phyloP scores from a whole-genome alignment of 768 basidiomycete genomes.

The Lactarius akahatsu region DNA sequence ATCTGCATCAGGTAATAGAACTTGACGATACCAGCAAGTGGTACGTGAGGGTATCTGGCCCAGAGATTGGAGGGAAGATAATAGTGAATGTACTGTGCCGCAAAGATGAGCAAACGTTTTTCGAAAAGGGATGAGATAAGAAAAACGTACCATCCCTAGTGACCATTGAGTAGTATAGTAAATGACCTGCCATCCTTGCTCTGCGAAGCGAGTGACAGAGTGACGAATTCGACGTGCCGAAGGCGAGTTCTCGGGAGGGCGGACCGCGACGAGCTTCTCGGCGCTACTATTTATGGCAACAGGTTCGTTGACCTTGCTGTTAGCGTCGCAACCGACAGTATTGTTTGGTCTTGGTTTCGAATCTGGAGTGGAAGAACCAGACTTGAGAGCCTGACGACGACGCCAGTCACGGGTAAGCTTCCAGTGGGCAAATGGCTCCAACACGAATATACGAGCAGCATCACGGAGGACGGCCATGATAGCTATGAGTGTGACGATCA shows the following conservation, averaged over 20 bases:
- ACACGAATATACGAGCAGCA: slow-evolving; percentile 63
- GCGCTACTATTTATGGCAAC: slow-evolving; percentile 40
- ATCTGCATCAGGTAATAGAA: slow-evolving; percentile 85
- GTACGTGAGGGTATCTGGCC: slow-evolving; percentile 79
- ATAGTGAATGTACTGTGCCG: slow-evolving; percentile 73
- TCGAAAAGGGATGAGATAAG: slow-evolving; percentile 21
- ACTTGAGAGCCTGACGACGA: slow-evolving; percentile 36
- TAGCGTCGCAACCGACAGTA: slow-evolving; percentile 31
- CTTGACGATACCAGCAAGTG: slow-evolving; percentile 78
- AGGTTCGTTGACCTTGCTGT: slow-evolving; percentile 38
- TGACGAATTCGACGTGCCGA: slow-evolving; percentile 64
- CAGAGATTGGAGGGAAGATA: slow-evolving; percentile 73
- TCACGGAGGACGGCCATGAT: slow-evolving; percentile 88
- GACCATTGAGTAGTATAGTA: slow-evolving; percentile 78
- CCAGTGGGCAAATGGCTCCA: slow-evolving; percentile 80
- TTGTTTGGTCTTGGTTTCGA: slow-evolving; percentile 29
- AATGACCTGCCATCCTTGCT: slow-evolving; percentile 88
- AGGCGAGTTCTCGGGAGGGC: slow-evolving; percentile 36
- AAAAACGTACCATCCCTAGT: slow-evolving; percentile 75
- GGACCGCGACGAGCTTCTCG: slow-evolving; percentile 30
- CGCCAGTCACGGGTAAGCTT: slow-evolving; percentile 56
- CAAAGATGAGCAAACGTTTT: slow-evolving; percentile 19
- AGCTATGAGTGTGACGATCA: slow-evolving; percentile 79
- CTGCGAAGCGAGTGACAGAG: slow-evolving; percentile 84
- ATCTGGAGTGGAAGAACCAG: slow-evolving; percentile 27